Conservation (phyloP, 2,329 filamentous ascomycete genomes). For the Emericellopsis atlantica region DNA sequence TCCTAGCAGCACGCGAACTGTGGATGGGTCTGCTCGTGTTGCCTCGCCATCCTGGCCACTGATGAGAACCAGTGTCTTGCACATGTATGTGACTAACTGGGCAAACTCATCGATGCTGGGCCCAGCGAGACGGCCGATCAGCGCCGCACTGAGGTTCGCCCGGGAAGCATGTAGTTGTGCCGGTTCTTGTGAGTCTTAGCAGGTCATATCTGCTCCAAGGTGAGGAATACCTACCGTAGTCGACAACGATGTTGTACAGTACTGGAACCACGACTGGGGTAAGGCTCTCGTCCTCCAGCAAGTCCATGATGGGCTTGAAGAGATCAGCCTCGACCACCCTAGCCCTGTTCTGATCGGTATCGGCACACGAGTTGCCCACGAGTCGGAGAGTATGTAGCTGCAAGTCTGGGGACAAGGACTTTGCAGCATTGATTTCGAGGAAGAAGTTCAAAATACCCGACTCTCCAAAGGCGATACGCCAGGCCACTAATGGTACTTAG, state of each 20-base stretch:
- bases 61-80: constrained; percentile 43
- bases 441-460: constrained; percentile 47
- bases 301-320: constrained; percentile 31
- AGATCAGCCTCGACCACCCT: constrained; percentile 36
- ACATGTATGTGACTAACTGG: constrained; percentile 36
- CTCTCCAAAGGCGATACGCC: constrained; percentile 43
- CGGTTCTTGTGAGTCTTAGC: constrained; percentile 28
- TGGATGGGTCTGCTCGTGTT: constrained; percentile 26
- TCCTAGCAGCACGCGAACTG: constrained; percentile 34
- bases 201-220: constrained; percentile 6
- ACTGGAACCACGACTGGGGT: constrained; percentile 44
- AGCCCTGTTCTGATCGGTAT: constrained; percentile 48
- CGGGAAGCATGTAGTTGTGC: constrained; percentile 43
- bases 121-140: constrained; percentile 35
- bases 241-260: constrained; percentile 49
- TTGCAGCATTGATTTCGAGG: constrained; percentile 27
- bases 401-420: constrained; percentile 26
- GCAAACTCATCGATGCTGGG: constrained; percentile 26
- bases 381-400: constrained; percentile 42
- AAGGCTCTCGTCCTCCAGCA: constrained; percentile 33
- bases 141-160: constrained; percentile 31
- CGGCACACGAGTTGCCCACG: constrained; percentile 50
- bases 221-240: constrained; percentile 38
- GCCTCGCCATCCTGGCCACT: constrained; percentile 37
- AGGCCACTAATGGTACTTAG: constrained; percentile 28